These are phyloP conservation scores for Tetradesmus lagerheimii DNA, from an alignment of 139 green algal species.

Conservation along the genomic window DNA sequence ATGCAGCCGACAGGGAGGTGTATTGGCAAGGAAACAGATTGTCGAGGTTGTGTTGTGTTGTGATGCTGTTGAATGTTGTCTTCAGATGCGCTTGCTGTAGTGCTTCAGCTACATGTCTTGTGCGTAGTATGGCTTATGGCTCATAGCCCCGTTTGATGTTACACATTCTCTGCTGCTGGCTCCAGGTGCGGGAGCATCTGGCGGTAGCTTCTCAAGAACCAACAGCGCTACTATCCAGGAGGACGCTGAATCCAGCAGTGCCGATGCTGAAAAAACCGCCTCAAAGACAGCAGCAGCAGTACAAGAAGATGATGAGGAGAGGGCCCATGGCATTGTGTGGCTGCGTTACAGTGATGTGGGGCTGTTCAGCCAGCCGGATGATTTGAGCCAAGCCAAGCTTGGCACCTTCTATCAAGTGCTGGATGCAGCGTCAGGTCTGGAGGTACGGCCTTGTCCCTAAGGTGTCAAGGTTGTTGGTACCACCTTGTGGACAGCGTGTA, in stretches of 20 bases:
- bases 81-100: too few relatives aligned
- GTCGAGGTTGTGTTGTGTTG: too few relatives aligned
- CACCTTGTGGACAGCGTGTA: background rate
- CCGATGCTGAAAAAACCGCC: background rate
- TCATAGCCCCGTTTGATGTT: too few relatives aligned
- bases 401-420: constrained; percentile 52
- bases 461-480: too few relatives aligned
- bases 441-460: background rate
- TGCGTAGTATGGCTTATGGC: too few relatives aligned
- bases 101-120: too few relatives aligned
- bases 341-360: constrained; percentile 26
- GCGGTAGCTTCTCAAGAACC: background rate
- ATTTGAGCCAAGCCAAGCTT: background rate
- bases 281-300: background rate
- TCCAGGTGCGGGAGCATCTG: background rate
- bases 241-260: background rate
- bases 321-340: background rate
- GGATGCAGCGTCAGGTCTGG: background rate
- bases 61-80: too few relatives aligned
- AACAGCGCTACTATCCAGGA: background rate
- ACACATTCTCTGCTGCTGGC: too few relatives aligned
- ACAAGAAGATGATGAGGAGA: background rate
- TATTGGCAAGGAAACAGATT: too few relatives aligned
- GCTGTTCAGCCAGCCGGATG: background rate
- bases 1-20: too few relatives aligned